Base-by-base conservation (phyloP, 2,329 filamentous ascomycete genomes). In the Coniochaeta pulveracea region DNA sequence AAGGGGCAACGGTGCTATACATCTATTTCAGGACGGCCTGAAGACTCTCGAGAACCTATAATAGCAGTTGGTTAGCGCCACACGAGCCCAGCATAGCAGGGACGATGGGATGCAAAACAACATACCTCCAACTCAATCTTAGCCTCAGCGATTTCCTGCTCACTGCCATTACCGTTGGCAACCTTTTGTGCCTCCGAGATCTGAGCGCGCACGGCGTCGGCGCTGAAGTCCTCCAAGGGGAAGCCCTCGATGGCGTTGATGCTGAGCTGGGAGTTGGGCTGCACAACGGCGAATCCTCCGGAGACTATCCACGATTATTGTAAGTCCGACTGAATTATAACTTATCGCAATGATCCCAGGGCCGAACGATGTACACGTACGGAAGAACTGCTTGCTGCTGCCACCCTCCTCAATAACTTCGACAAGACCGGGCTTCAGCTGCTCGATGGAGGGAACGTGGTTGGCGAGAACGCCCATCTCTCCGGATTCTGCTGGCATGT, bases 381-480 rank as follows among this genome's bases (percentile, higher is more conserved):
- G 75, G 81, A 98, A 98, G 72, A 91, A 98, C 66, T 93, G 85
- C 78, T 98, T 98, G 82, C 60, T 69, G 56, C 70, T 71, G 55
- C 85, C 84, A 55, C 67, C 75, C 75, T 98, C 91, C 72, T 96
- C 89, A 48, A 96, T 76, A 56, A 98, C 73, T 72, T 96, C 89
- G 48, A 98, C 74, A 48, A 96, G 67, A 55, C 91, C 91, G 41
- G 91, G 88, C 76, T 93, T 94, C 63, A 98, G 74, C 73, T 98
- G 91, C 74, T 98, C 91, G 57, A 98, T 96, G 42, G 88, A 86
- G 45, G 91, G 88, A 53, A 98, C 91, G 76, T 98, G 91, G 74
- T 91, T 93, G 60, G 91, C 91, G 57, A 98, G 82, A 52, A 98
- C 81, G 82, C 91, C 91, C 91, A 98, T 98, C 53, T 96, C 91